Base-by-base conservation (phyloP, 2,329 filamentous ascomycete genomes). In the Thermomyces lanuginosus region DNA sequence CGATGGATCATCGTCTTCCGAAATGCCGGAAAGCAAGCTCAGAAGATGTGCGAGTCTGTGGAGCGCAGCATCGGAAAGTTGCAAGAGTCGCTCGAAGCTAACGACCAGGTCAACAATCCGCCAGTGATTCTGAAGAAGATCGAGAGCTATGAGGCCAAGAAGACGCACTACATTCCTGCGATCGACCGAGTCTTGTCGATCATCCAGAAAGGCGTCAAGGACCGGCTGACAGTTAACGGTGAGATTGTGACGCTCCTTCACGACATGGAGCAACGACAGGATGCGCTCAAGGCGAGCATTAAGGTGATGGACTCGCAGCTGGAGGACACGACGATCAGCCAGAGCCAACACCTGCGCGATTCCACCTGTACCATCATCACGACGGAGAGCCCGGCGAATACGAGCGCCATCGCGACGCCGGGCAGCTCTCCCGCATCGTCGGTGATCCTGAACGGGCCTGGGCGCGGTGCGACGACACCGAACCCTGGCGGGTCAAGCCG, bases 41-140 rank as follows among this genome's bases (percentile, higher is more conserved):
- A 89, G 40, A 92, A 92, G 58, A 92, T 98, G 83, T 86, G 82
- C 46, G 82, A 92, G 40, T 93, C 84, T 3, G 81, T 95, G 12
- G 80, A 91, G 46, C 69, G 86, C 36, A 92, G 83, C 46, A 71
- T 91, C 32, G 55, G 63, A 24, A 92, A 92, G 53, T 63, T 98
- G 18, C 73, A 69, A 36, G 82, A 92, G 45, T 74, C 72, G 3
- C 61, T 92, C 9, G 80, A 92, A 32, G 63, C 70, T 7, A 75
- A 74, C 5, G 64, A 76, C 42, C 76, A 89, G 37, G 55, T 82
- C 32, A 76, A 74, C 8, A 81, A 78, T 43, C 70, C 72, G 12
- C 60, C 73, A 4, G 61, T 63, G 2, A 66, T 89, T 55, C 62
- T 64, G 34, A 91, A 89, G 56, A 86, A 83, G 51, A 73, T 92